These are phyloP conservation scores for Yamadazyma oceani DNA, from an alignment of 1,139 yeast genomes.

Conservation along the genomic window DNA sequence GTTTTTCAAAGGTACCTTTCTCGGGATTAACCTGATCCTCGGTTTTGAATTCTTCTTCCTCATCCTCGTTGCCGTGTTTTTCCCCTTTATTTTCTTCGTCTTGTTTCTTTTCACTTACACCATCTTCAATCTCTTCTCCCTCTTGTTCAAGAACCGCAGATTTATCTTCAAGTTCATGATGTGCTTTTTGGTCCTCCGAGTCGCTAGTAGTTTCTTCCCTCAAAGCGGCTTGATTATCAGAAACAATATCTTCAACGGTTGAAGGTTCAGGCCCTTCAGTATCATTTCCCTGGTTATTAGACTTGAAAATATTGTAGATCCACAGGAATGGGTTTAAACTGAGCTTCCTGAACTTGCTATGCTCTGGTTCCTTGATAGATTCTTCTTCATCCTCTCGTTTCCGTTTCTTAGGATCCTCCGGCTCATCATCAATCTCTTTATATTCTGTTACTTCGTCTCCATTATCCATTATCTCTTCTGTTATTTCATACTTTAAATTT, in stretches of 20 bases:
- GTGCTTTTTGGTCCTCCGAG: too few relatives aligned
- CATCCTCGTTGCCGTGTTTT: not conserved
- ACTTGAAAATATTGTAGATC: not conserved
- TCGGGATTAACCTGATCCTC: too few relatives aligned
- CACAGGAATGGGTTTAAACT: not conserved
- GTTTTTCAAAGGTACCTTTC: not conserved
- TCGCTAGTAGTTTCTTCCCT: too few relatives aligned
- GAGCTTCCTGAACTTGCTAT: not conserved
- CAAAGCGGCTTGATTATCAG: too few relatives aligned
- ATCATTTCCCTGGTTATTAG: too few relatives aligned
- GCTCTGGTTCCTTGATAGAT: not conserved
- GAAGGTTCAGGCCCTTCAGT: too few relatives aligned
- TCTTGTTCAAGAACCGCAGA: too few relatives aligned
- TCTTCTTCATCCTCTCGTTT: not conserved
- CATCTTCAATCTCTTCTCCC: too few relatives aligned
- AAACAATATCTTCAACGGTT: too few relatives aligned
- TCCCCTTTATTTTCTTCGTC: too few relatives aligned
- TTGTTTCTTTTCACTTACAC: too few relatives aligned
- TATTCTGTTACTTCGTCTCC: slow-evolving; percentile 9
- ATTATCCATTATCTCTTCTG: slow-evolving; percentile 11
- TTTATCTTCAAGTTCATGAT: too few relatives aligned
- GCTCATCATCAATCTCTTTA: slow-evolving; percentile 1
- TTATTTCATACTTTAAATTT: slow-evolving; percentile 8
- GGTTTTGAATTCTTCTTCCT: not conserved
- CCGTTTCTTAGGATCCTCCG: not conserved